Evolutionary conservation across 1,139 yeast genomes (phyloP).

Genomic region (Nakaseomyces bracarensis): DNA sequence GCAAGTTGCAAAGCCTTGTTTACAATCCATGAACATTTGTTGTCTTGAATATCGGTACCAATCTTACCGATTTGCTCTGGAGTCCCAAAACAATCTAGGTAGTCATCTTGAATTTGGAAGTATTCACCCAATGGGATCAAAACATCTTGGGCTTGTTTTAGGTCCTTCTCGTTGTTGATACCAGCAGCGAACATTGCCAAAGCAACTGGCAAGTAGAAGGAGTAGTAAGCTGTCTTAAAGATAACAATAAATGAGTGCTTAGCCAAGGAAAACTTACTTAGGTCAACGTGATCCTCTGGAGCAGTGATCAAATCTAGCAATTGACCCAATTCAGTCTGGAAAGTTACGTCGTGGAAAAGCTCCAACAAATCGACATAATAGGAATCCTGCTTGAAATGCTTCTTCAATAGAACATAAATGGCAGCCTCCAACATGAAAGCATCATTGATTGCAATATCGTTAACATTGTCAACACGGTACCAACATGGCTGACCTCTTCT

Average conservation of each 20-base stretch:
- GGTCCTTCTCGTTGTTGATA: constrained; percentile 55
- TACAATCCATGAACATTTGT: constrained; percentile 97
- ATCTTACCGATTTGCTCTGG: constrained; percentile 97
- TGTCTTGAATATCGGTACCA: constrained; percentile 97
- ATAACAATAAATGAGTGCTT: constrained; percentile 94
- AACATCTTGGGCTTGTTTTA: constrained; percentile 81
- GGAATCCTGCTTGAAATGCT: constrained; percentile 70
- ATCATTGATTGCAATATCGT: constrained; percentile 93
- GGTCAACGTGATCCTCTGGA: constrained; percentile 89
- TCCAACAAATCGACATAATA: constrained; percentile 89
- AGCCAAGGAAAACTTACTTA: constrained; percentile 72
- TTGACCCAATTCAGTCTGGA: constrained; percentile 97
- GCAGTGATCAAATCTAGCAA: constrained; percentile 92
- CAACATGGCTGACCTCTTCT: constrained; percentile 99
- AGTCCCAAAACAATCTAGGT: constrained; percentile 92
- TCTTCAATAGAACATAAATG: constrained; percentile 80
- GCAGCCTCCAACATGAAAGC: constrained; percentile 96
- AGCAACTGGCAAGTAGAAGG: constrained; percentile 96
- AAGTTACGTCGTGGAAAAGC: constrained; percentile 87
- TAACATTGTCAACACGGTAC: constrained; percentile 76
- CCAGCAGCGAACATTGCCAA: constrained; percentile 94
- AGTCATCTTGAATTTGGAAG: constrained; percentile 98
- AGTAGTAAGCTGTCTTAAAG: constrained; percentile 95
- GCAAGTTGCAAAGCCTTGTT: constrained; percentile 83
- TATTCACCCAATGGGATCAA: constrained; percentile 95